These are phyloP conservation scores for Tuber magnatum DNA, from an alignment of 495 filamentous ascomycete genomes.

Conservation along the genomic window DNA sequence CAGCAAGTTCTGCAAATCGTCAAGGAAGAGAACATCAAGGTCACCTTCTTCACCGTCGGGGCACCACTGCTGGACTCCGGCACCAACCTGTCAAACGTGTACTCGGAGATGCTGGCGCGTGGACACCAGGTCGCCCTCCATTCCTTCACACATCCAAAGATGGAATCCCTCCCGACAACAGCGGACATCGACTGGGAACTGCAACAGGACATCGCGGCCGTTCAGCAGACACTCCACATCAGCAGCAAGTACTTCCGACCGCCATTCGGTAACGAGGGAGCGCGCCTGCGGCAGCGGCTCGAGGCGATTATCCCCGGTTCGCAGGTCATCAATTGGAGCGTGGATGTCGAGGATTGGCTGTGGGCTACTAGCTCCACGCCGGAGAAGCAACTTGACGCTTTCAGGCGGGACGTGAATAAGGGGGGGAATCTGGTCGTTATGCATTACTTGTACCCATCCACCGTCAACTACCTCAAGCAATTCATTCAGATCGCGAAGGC, in stretches of 20 bases:
- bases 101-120: conserved; percentile 55
- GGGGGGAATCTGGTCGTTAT: conserved; percentile 70
- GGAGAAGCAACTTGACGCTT: conserved; percentile 67
- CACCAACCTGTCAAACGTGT: conserved; percentile 58
- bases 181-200: conserved; percentile 66
- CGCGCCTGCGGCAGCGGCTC: conserved; percentile 60
- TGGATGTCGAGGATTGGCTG: conserved; percentile 64
- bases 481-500: conserved; percentile 63
- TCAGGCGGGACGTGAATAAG: conserved; percentile 56
- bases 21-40: conserved; percentile 55
- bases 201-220: conserved; percentile 54
- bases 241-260: conserved; percentile 62
- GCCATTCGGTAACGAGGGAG: conserved; percentile 68
- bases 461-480: conserved; percentile 59
- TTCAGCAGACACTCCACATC: conserved; percentile 49
- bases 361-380: conserved; percentile 62
- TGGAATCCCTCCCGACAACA: conserved; percentile 56
- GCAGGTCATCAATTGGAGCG: conserved; percentile 57
- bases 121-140: conserved; percentile 74
- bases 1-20: conserved; percentile 60
- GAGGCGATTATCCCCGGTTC: conserved; percentile 48
- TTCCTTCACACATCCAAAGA: conserved; percentile 65
- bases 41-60: conserved; percentile 75
- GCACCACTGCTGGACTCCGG: conserved; percentile 53
- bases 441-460: conserved; percentile 66